A percentile compares a stretch with the other conserved stretches of the same genome.
Evolutionary conservation across 768 basidiomycete species (phyloP).

Genomic region (Rhodosporidiobolus sp.): DNA sequence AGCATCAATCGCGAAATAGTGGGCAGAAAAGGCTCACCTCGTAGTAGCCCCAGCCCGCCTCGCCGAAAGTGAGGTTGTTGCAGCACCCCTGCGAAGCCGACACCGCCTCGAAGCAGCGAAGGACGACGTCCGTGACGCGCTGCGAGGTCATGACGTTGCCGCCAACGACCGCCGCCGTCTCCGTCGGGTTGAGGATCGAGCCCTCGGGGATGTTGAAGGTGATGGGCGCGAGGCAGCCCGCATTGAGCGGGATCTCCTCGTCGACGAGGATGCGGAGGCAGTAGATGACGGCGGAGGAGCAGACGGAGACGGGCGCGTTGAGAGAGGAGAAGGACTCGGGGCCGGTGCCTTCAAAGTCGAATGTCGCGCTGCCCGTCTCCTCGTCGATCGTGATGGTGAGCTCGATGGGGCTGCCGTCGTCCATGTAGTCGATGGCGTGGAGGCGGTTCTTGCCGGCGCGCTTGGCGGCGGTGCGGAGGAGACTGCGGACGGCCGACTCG

Average conservation of each 20-base stretch:
- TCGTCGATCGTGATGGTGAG: conserved; percentile 75
- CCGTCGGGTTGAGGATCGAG: conserved; percentile 73
- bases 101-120: conserved; percentile 85
- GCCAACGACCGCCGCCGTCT: conserved; percentile 84
- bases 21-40: too few relatives aligned
- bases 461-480: conserved; percentile 71
- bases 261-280: conserved; percentile 43
- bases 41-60: too few relatives aligned
- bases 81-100: conserved; percentile 87
- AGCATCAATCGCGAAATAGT: too few relatives aligned
- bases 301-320: conserved; percentile 79
- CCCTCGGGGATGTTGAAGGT: conserved; percentile 68
- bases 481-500: conserved; percentile 75
- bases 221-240: conserved; percentile 68
- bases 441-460: conserved; percentile 65
- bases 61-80: conserved; percentile 50
- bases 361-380: conserved; percentile 67
- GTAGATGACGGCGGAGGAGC: conserved; percentile 68
- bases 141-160: conserved; percentile 90
- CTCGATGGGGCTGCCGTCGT: conserved; percentile 71
- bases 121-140: conserved; percentile 88
- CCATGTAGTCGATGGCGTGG: conserved; percentile 74
- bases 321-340: conserved; percentile 64
- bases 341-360: conserved; percentile 65
- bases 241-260: conserved; percentile 74